phyloP scores from a whole-genome alignment of 108 stramenopile genomes.

The Skeletonema marinoi region DNA sequence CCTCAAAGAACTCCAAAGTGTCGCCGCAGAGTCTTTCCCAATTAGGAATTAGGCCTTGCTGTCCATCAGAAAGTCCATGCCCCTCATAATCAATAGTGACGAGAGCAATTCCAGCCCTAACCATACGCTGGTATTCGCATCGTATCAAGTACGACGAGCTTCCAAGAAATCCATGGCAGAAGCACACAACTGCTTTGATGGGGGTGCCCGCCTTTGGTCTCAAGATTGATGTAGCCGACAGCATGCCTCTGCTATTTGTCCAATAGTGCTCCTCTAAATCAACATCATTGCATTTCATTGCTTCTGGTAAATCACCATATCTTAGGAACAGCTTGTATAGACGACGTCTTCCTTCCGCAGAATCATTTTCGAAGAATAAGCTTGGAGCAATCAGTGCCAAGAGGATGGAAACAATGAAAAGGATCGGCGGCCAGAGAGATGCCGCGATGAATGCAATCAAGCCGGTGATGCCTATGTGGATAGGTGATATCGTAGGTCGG shows the following conservation, averaged over 20 bases:
- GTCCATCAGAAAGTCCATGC: conserved; percentile 59
- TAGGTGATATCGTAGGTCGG: neutral
- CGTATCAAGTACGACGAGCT: conserved; percentile 49
- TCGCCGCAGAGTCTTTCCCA: conserved; percentile 49
- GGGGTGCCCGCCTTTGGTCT: conserved; percentile 38
- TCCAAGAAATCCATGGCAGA: conserved; percentile 64
- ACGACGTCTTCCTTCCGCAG: conserved; percentile 15
- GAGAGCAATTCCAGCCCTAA: conserved; percentile 56
- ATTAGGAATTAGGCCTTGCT: conserved; percentile 45
- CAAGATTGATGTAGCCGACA: conserved; percentile 46
- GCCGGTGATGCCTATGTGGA: neutral
- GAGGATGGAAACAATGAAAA: conserved; percentile 1
- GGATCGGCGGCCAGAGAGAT: conserved; percentile 22
- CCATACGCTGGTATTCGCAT: conserved; percentile 41
- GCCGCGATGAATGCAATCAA: neutral
- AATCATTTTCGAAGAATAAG: conserved; percentile 17
- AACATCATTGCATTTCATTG: conserved; percentile 39
- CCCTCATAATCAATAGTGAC: conserved; percentile 67
- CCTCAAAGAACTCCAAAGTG: conserved; percentile 45
- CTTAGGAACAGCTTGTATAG: conserved; percentile 42
- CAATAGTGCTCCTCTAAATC: conserved; percentile 48
- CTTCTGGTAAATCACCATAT: conserved; percentile 45
- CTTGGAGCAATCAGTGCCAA: conserved; percentile 12
- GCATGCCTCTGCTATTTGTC: conserved; percentile 52
- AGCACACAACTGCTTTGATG: conserved; percentile 58